Base-by-base conservation (phyloP, 495 filamentous ascomycete genomes). In the Penicillium cataractarum region DNA sequence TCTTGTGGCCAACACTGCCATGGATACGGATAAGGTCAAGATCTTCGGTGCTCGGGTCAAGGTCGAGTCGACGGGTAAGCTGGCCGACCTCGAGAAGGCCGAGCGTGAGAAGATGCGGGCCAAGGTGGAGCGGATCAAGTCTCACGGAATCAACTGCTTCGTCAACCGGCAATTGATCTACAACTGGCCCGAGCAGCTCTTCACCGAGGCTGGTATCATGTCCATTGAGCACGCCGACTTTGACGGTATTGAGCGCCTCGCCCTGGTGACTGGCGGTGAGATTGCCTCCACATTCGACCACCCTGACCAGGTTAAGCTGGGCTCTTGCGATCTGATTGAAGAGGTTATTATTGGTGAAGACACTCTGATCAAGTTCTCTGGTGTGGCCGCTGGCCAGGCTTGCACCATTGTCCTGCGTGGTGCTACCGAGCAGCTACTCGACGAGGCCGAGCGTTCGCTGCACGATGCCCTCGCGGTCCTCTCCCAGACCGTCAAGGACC, bases 1-100 rank as follows among this genome's bases (percentile, higher is more conserved):
- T 62, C 78, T 99, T 19, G 90, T 98, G 27, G 95, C 95, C 58
- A 99, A 99, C 78, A 99, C 95, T 12, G 89, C 94, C 6, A 99
- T 99, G 95, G 95, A 99, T 76, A 98, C 95, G 27, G 95, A 99
- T 78, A 99, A 99, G 84, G 91, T 99, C 79, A 99, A 99, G 86
- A 97, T 99, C 68, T 99, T 98, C 73, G 95, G 95, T 60, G 95
- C 95, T 21, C 87, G 92, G 26, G 90, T 98, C 68, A 97, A 97
- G 84, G 95, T 82, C 50, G 91, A 92, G 67, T 93, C 91, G 33
- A 99, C 95, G 10, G 90, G 92, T 61, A 97, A 98, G 84, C 83
- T 99, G 29, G 95, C 95, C 15, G 96, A 99, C 65, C 85, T 99
- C 52, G 95, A 99, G 80, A 95, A 92, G 83, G 96, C 95, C 22